Evolutionary conservation across 2,329 filamentous ascomycete species (phyloP), one percentile per base, ranked within the genome.

Genomic region (Arthrinium puccinioides): DNA sequence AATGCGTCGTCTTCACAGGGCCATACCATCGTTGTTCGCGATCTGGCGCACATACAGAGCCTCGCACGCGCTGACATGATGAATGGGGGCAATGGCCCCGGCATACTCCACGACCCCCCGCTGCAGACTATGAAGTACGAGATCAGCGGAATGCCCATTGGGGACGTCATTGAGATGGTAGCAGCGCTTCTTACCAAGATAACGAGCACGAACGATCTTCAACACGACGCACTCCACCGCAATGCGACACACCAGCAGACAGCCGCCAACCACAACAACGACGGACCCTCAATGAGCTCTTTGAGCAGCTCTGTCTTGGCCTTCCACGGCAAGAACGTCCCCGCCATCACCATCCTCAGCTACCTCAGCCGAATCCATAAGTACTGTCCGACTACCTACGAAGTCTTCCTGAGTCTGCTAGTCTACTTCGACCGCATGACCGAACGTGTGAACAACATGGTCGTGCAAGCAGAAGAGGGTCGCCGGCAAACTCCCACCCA

Each of bases 401-500:
- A 98, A 62, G 92, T 98, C 0, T 98, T 98, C 56, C 67, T 98
- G 42, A 96, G 89, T 56, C 64, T 98, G 52, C 66, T 98, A 38
- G 89, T 98, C 21, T 98, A 97, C 62, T 98, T 98, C 62, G 92
- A 98, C 59, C 84, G 92, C 44, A 98, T 98, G 92, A 96, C 90
- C 29, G 92, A 97, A 59, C 77, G 87, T 41, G 88, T 97, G 41
- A 97, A 97, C 56, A 82, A 84, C 30, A 73, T 82, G 40, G 83
- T 87, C 6, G 73, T 84, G 58, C 78, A 83, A 55, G 78, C 74
- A 53, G 82, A 74, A 62, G 67, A 77, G 61, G 55, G 65, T 49
- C 60, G 66, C 43, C 63, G 62, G 36, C 56, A 50, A 42, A 47
- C 38, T 42, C 63, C 60, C 27, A 40, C 21, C 14, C 37, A 38